Evolutionary conservation across 1,139 yeast species (phyloP).

Genomic region (Yamadazyma buinensis): DNA sequence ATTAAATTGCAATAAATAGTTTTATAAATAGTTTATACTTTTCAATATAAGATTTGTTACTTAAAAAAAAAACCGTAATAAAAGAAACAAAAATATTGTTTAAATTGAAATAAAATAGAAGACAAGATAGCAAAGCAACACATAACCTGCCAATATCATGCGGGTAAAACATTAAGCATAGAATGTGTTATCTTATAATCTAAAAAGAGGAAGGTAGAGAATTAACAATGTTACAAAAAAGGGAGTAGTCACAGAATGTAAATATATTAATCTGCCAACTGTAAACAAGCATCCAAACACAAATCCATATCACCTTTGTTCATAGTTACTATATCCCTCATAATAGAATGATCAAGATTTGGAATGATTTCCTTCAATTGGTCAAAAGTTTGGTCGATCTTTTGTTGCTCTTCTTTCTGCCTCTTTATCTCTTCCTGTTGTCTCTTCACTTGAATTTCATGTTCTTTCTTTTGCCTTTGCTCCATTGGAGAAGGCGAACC

Average conservation of each 20-base stretch:
- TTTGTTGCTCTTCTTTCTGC: slow-evolving; percentile 11
- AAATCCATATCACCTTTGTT: slow-evolving; percentile 69
- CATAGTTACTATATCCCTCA: slow-evolving; percentile 66
- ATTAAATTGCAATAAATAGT: no score
- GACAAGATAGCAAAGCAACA: no score
- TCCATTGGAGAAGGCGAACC: slow-evolving; percentile 5
- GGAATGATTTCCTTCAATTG: slow-evolving; percentile 75
- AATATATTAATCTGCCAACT: slow-evolving; percentile 17
- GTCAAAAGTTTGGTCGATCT: slow-evolving; percentile 25
- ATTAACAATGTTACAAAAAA: no score
- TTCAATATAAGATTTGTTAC: no score
- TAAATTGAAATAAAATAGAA: no score
- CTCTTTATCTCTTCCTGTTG: slow-evolving; percentile 3
- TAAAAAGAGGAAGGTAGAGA: no score
- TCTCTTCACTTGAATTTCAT: slow-evolving; percentile 2
- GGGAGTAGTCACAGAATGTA: no score
- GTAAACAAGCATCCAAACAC: slow-evolving; percentile 65
- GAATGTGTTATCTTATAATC: no score
- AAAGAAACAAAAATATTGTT: no score
- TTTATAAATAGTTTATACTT: no score
- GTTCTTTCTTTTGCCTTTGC: slow-evolving; percentile 4
- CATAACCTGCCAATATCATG: no score
- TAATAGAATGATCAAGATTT: slow-evolving; percentile 58
- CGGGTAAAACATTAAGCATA: neutral
- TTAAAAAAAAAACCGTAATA: no score